Evolutionary conservation across 176 grass and related monocot species (phyloP), one percentile per base, ranked within the genome.

Genomic region (Bonia amplexicaulis): DNA sequence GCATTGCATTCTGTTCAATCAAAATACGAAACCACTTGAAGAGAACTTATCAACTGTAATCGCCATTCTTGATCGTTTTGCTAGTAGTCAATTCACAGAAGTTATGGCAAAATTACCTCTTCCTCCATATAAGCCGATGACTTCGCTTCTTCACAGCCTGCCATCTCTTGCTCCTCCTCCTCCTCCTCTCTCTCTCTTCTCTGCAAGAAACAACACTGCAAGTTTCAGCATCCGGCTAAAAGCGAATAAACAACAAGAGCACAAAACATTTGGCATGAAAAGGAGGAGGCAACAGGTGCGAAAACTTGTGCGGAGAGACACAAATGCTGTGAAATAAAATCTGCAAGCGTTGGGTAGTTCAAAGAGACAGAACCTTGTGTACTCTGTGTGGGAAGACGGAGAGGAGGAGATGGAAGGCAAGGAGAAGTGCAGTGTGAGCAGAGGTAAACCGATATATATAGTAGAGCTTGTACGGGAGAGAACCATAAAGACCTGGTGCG

Each of bases 81-180:
- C 27, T 20, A 77, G 14, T 44, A 33, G 2, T 14, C 27, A 46
- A 53, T 45, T 46, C 65, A 69, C 4, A 10, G 0, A 60, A 66
- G 59, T 15, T 29, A 57, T n/a, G 71, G 63, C 9, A 58, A 58
- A 81, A 25, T 40, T 87, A 96, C 96, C 93, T 98, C 96, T 82
- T 95, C 82, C 41, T 85, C 89, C 82, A 76, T 58, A 6, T 76
- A 88, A 82, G 76, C 82, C 51, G 68, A 73, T 7, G 87, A 74
- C 31, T 92, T 90, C 9, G 78, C 89, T 76, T 80, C 90, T 31
- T 82, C 88, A 47, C 78, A 77, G 45, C 89, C 88, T 9, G 90
- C 88, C 95, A 97, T 94, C 90, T 78, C 73, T 7, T 9, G 45
- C 71, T 20, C 49, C 40, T 42, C 40, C 40, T 42, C 68, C 90